Base-by-base conservation (phyloP, 768 basidiomycete species). In the Candolleomyces efflorescens region DNA sequence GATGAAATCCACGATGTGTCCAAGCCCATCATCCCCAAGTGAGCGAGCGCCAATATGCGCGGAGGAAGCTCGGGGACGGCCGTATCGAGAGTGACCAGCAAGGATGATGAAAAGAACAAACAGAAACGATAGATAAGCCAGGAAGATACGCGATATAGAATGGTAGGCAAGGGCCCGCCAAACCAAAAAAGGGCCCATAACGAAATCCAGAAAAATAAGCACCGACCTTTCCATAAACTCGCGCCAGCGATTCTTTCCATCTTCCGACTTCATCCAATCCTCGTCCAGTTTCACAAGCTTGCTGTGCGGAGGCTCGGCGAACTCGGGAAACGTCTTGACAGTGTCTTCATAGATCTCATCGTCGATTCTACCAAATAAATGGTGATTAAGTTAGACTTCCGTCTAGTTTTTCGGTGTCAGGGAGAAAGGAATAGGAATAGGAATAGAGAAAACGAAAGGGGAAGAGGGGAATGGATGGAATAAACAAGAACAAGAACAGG, bases 241-340 rank as follows among this genome's bases (percentile, higher is more conserved):
- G 50, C 96, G 78, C 97, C 97, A 99, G 59, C 82, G 78, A 69
- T 87, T 86, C 79, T 99, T 99, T 52, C 91, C 94, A 9, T 83
- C 81, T 1, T 79, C 71, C 60, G 85, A 90, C 81, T 99, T 99
- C 85, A 98, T 87, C 82, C 85, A 85, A 1, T 94, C 89, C 71
- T 99, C 97, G 69, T 96, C 87, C 5, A 98, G 75, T 64, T 82
- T 79, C 57, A 64, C 65, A 53, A 82, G 69, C 52, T 76, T 78
- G 44, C 73, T 74, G 55, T 87, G 70, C 0, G 76, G 77, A 18
- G 73, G 64, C 57, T 76, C 76, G 26, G 73, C 73, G 54, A 87
- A 80, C 70, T 98, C 94, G 18, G 97, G 95, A 75, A 99, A 99
- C 23, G 78, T 76, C 60, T 76, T 69, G 69, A 86, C 78, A 57